phyloP scores from a whole-genome alignment of 805 yeast species.

The Saccharomycopsis sp. region DNA sequence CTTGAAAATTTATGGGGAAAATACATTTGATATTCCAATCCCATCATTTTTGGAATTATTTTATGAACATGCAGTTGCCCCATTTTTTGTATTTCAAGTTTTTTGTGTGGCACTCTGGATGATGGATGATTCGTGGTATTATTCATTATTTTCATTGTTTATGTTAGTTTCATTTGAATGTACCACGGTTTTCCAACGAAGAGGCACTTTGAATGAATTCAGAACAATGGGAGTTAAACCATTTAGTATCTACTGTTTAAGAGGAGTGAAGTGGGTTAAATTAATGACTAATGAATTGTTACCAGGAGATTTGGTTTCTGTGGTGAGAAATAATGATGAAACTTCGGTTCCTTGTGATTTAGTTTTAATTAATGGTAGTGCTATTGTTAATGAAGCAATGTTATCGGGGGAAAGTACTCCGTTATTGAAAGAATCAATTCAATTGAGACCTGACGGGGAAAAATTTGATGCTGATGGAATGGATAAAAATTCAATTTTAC shows the following conservation, averaged over 20 bases:
- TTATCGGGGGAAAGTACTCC: conserved; percentile 98
- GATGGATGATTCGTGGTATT: conserved; percentile 95
- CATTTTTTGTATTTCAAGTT: conserved; percentile 93
- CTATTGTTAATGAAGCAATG: conserved; percentile 98
- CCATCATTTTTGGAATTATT: conserved; percentile 88
- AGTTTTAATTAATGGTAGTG: conserved; percentile 78
- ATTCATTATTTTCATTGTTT: conserved; percentile 81
- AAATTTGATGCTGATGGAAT: conserved; percentile 66
- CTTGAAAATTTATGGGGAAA: conserved; percentile 66
- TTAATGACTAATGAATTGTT: conserved; percentile 67
- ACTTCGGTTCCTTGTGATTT: conserved; percentile 93
- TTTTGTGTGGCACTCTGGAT: conserved; percentile 95
- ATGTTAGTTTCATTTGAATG: conserved; percentile 91
- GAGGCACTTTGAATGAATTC: conserved; percentile 89
- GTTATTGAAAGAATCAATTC: conserved; percentile 82
- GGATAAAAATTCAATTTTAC: conserved; percentile 82
- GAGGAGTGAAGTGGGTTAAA: conserved; percentile 65
- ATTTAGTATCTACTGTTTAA: conserved; percentile 63
- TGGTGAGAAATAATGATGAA: conserved; percentile 84
- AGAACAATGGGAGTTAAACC: conserved; percentile 97
- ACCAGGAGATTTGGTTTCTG: conserved; percentile 88
- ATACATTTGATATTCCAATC: conserved; percentile 89
- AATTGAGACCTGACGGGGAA: conserved; percentile 71
- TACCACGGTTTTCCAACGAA: conserved; percentile 92
- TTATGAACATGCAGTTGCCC: conserved; percentile 97